Percentiles rank a stretch among this genome's conserved stretches.
Conservation (phyloP, 352 stramenopile genomes). For the Phytophthora fragariae region DNA sequence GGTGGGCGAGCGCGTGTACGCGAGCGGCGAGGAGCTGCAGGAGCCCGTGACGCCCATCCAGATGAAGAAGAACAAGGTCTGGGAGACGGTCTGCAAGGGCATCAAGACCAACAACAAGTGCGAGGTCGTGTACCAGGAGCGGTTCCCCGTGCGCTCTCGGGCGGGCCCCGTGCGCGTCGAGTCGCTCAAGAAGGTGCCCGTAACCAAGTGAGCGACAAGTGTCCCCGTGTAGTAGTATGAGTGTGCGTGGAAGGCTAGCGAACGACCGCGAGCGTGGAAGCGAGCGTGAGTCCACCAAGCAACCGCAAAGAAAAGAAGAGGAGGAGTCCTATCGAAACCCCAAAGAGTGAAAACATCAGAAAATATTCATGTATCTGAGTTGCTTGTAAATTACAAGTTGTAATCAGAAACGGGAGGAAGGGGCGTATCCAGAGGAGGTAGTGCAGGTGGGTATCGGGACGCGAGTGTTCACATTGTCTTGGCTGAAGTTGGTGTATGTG, state of each 20-base stretch:
- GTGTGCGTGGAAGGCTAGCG: constrained; percentile 18
- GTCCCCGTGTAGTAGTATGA: constrained; percentile 18
- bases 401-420: neutral
- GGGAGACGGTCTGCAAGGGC: constrained; percentile 75
- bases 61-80: constrained; percentile 91
- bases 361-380: constrained; percentile 33
- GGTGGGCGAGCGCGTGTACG: constrained; percentile 77
- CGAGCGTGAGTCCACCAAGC: no score
- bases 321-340: no score
- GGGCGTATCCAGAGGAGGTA: neutral
- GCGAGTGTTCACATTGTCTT: neutral
- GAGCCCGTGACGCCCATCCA: constrained; percentile 80
- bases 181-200: constrained; percentile 61
- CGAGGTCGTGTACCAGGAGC: constrained; percentile 76
- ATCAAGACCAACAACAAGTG: constrained; percentile 84
- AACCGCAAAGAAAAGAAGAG: no score
- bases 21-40: constrained; percentile 69
- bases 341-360: constrained; percentile 19
- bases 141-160: constrained; percentile 63
- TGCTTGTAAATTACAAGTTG: no score
- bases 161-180: constrained; percentile 65
- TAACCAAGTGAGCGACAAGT: constrained; percentile 44
- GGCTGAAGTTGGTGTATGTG: no score
- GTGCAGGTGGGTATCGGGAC: neutral
- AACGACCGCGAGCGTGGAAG: no score